These are phyloP conservation scores for Malus domestica DNA, from an alignment of 306 rosid genomes.

Conservation along the genomic window DNA sequence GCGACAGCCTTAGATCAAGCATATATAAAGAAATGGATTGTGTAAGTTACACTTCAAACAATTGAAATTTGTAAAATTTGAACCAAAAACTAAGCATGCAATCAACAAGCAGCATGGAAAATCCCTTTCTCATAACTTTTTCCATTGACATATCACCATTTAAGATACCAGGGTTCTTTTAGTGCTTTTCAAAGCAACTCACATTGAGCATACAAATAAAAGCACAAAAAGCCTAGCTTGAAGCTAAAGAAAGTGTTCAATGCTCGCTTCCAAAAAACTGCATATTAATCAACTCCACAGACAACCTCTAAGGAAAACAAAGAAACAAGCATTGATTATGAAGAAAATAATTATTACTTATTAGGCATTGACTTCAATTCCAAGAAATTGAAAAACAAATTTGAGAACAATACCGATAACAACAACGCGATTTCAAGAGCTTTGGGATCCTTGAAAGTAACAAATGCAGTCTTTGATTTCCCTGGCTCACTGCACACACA, in stretches of 20 bases:
- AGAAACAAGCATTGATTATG: neutral
- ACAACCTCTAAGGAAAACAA: neutral
- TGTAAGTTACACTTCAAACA: neutral
- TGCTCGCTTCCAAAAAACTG: neutral
- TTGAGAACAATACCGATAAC: conserved; percentile 57
- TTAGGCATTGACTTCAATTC: neutral
- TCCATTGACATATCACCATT: neutral
- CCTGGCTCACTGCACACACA: conserved; percentile 61
- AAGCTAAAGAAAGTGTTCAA: neutral
- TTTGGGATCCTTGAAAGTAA: conserved; percentile 82
- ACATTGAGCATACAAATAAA: neutral
- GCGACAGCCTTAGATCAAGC: neutral
- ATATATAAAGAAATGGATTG: neutral
- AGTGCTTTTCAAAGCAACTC: neutral
- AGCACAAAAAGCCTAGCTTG: neutral
- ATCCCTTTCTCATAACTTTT: neutral
- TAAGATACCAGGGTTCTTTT: neutral
- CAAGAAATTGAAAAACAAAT: conserved; percentile 14
- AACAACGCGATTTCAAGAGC: conserved; percentile 87
- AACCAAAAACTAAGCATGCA: neutral
- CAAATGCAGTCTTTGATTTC: conserved; percentile 76
- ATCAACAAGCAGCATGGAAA: neutral
- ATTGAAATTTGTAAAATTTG: neutral
- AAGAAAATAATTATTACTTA: neutral
- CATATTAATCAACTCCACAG: neutral